Evolutionary conservation across 2,329 filamentous ascomycete species (phyloP), one percentile per base, ranked within the genome.

Genomic region (Claviceps pazoutovae): DNA sequence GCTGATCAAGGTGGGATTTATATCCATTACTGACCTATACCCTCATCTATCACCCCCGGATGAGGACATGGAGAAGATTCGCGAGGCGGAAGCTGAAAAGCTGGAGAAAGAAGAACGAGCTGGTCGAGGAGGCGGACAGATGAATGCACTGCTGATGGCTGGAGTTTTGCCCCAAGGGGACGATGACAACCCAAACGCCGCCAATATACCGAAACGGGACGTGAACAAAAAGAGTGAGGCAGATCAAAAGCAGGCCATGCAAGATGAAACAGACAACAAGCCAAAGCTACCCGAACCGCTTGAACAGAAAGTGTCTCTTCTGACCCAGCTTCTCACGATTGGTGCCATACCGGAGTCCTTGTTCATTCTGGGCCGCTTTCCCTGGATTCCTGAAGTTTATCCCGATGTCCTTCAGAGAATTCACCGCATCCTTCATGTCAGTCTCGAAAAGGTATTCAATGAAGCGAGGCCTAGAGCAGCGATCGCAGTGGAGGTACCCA

Each of bases 1-100:
- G 37, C 78, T 98, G 34, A 90, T 98, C 69, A 98, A 98, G 69
- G 87, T 96, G 57, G 94, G 93, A 1, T 98, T 98, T 66, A 88
- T 98, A 54, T 96, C 93, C 1, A 72, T 98, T 6, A 78, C 82
- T 50, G 93, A 98, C 62, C 73, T 98, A 1, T 97, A 95, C 64
- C 84, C 89, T 16, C 93, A 98, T 64, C 76, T 98, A 1, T 94
- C 89, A 72, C 88, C 93, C 7, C 71, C 78, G 0, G 93, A 97
- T 57, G 82, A 88, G 36, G 75, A 81, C 4, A 97, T 98, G 91
- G 78, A 85, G 41, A 73, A 72, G 6, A 73, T 95, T 49, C 83
- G 80, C 56, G 75, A 80, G 42, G 80, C 82, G 57, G 82, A 86
- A 55, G 71, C 83, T 64, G 83, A 85, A 60, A 87, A 89, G 62